A percentile compares a stretch with the other conserved stretches of the same genome.
phyloP scores from a whole-genome alignment of 1,139 yeast genomes.

The Debaryomyces nepalensis region DNA sequence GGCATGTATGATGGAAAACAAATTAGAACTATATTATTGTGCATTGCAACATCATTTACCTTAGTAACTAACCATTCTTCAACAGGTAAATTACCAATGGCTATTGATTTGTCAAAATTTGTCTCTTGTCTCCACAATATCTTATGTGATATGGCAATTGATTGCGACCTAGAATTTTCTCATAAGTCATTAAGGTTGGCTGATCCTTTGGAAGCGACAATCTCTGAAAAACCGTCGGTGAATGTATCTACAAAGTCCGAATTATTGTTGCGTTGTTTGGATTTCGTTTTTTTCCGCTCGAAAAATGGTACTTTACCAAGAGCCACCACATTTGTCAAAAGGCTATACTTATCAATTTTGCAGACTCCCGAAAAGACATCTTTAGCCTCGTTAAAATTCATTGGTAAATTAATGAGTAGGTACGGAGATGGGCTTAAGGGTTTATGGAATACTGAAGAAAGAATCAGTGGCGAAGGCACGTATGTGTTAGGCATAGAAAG shows the following conservation, averaged over 20 bases:
- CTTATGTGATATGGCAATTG: constrained; percentile 69
- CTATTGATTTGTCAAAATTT: constrained; percentile 71
- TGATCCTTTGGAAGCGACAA: constrained; percentile 62
- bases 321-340: constrained; percentile 82
- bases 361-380: constrained; percentile 90
- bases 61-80: constrained; percentile 75
- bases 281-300: constrained; percentile 79
- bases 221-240: constrained; percentile 64
- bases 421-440: constrained; percentile 71
- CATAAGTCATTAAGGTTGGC: constrained; percentile 78
- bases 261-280: constrained; percentile 74
- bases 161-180: constrained; percentile 84
- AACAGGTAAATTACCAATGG: constrained; percentile 56
- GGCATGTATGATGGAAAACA: constrained; percentile 41
- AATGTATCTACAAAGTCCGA: constrained; percentile 91
- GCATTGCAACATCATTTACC: constrained; percentile 88
- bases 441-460: constrained; percentile 84
- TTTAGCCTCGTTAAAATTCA: constrained; percentile 73
- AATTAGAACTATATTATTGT: constrained; percentile 74
- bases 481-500: constrained; percentile 74
- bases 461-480: constrained; percentile 65
- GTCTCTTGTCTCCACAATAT: constrained; percentile 72
- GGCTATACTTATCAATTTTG: constrained; percentile 66
- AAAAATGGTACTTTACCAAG: constrained; percentile 72
- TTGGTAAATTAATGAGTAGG: constrained; percentile 74